These are phyloP conservation scores for Komagataea norvegica DNA, from an alignment of 1,139 yeast genomes.

Conservation along the genomic window DNA sequence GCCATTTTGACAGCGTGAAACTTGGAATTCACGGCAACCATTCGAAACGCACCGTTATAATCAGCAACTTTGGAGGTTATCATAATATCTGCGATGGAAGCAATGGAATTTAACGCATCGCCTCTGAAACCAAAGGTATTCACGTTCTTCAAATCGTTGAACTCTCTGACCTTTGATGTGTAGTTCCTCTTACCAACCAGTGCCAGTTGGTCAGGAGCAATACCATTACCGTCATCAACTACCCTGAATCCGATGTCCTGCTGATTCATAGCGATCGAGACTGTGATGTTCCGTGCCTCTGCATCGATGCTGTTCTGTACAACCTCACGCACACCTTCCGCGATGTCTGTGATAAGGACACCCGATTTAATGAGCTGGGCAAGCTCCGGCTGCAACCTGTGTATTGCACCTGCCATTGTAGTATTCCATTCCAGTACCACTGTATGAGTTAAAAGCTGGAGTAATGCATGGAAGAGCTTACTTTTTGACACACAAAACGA, in stretches of 20 bases:
- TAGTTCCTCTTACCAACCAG: constrained; percentile 32
- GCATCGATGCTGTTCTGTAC: constrained; percentile 54
- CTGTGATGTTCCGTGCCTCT: constrained; percentile 36
- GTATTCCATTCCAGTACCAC: no score
- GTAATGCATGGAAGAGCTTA: no score
- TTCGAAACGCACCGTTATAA: constrained; percentile 20
- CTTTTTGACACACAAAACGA: no score
- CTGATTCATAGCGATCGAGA: constrained; percentile 6
- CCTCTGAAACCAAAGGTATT: constrained; percentile 40
- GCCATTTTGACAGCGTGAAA: constrained; percentile 12
- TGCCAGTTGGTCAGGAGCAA: constrained; percentile 49
- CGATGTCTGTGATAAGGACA: constrained; percentile 23
- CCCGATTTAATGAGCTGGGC: constrained; percentile 25
- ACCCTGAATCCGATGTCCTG: constrained; percentile 41
- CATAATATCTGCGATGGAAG: constrained; percentile 32
- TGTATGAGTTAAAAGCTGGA: no score
- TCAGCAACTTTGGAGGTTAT: constrained; percentile 34
- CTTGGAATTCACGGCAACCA: constrained; percentile 9
- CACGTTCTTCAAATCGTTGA: constrained; percentile 28
- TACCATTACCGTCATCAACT: constrained; percentile 51
- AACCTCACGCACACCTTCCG: constrained; percentile 38
- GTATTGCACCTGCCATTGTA: constrained; percentile 1
- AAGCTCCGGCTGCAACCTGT: constrained; percentile 3
- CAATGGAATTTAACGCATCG: constrained; percentile 41
- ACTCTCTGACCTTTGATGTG: constrained; percentile 43